Base-by-base conservation (phyloP, 1,284 basidiomycete genomes). In the Ganoderma lingzhi region DNA sequence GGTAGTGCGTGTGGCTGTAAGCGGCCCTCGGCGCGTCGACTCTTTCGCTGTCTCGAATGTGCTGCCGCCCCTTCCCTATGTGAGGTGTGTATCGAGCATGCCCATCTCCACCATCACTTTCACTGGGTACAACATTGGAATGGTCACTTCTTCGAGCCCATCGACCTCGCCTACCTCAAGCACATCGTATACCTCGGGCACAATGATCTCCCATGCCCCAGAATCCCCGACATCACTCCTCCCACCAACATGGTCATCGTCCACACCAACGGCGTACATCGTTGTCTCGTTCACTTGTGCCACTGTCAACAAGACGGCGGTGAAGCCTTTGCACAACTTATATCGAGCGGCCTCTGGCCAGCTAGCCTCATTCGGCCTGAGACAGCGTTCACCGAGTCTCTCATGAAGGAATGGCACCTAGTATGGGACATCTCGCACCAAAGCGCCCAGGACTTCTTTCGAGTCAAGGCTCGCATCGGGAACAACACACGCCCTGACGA, bases 361-460 rank as follows among this genome's bases (percentile, higher is more conserved):
- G 48, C 48, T 3, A 51, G 48, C n/a, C 10, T 23, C 2, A 51
- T 6, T 9, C n/a, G 23, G 19, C 48, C 48, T 6, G 48, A 51
- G 48, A 51, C 48, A 28, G 48, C 48, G 9, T 51, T 51, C 48
- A 51, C 48, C 2, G n/a, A 51, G n/a, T 2, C 19, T 1, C 48
- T 51, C n/a, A 51, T 51, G 48, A 51, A 23, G 48, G 48, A 51
- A 28, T 51, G 48, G 48, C 48, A 51, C n/a, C 48, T 51, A 2
- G 23, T 51, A 2, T 51, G 48, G 48, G 48, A 51, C 23, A 51
- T 51, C 6, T 51, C 48, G 48, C 48, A 51, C 48, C n/a, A 28
- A 8, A 51, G 48, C 9, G 48, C 48, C 19, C 48, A 51, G 12
- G 48, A 51, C 48, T 51, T 23, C 23, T 51, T 51, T 51, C n/a